These are phyloP conservation scores for Scleroderma citrinum DNA, from an alignment of 768 basidiomycete genomes.

Conservation along the genomic window DNA sequence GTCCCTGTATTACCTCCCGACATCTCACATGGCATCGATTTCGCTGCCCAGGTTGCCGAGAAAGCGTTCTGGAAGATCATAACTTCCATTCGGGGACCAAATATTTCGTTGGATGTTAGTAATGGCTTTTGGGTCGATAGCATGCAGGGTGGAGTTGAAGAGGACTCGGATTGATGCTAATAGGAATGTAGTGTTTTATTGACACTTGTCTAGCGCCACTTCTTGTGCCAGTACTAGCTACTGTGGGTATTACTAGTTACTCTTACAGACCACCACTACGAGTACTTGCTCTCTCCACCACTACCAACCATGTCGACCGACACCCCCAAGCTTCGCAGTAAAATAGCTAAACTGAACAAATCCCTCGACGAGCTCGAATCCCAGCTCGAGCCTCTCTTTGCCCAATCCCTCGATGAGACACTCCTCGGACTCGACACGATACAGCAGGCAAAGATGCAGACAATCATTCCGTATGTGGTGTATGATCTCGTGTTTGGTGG, in stretches of 20 bases:
- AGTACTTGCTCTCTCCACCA: too few relatives aligned
- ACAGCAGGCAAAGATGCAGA: slow-evolving; percentile 79
- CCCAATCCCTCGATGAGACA: slow-evolving; percentile 63
- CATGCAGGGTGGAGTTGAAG: neutral
- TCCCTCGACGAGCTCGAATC: slow-evolving; percentile 69
- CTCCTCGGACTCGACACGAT: slow-evolving; percentile 59
- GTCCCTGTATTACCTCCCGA: slow-evolving; percentile 28
- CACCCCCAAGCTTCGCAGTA: slow-evolving; percentile 30
- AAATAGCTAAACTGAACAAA: slow-evolving; percentile 42
- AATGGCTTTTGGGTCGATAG: slow-evolving; percentile 9
- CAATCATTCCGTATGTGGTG: slow-evolving; percentile 71
- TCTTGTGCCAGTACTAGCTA: too few relatives aligned
- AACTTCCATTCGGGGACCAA: neutral
- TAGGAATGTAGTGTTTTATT: too few relatives aligned
- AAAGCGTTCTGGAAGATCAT: slow-evolving; percentile 43
- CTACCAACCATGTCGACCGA: slow-evolving; percentile 30
- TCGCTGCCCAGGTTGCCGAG: slow-evolving; percentile 53
- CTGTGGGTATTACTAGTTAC: too few relatives aligned
- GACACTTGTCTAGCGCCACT: too few relatives aligned
- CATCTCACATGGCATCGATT: slow-evolving; percentile 51
- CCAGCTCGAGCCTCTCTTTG: slow-evolving; percentile 58
- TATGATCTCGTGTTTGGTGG: slow-evolving; percentile 84
- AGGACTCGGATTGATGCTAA: neutral
- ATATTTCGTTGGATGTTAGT: neutral
- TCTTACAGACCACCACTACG: neutral